Evolutionary conservation across 1,284 basidiomycete species (phyloP).

Genomic region (Amylostereum areolatum): DNA sequence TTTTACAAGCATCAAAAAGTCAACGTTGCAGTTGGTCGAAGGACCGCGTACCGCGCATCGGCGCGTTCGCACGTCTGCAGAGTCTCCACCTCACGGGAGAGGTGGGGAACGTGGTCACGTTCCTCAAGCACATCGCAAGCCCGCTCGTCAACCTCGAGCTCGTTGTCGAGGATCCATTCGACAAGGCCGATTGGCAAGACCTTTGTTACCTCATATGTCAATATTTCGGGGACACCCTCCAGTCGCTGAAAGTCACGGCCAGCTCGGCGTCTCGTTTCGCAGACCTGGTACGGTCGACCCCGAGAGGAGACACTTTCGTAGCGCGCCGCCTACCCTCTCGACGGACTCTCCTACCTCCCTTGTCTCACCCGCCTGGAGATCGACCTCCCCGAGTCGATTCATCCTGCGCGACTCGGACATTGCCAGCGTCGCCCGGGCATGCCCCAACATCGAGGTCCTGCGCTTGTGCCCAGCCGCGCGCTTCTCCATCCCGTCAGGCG

Average conservation of each 20-base stretch:
- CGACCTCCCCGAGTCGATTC: slow-evolving; percentile 68
- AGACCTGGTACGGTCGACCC: slow-evolving; percentile 62
- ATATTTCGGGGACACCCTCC: slow-evolving; percentile 51
- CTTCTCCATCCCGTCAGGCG: slow-evolving; percentile 45
- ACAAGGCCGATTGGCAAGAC: slow-evolving; percentile 66
- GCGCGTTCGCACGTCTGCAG: slow-evolving; percentile 50
- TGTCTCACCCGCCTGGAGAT: slow-evolving; percentile 55
- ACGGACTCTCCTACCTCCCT: slow-evolving; percentile 49
- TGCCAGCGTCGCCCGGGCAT: slow-evolving; percentile 47
- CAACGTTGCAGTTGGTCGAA: slow-evolving; percentile 52
- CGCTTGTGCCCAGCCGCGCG: slow-evolving; percentile 61
- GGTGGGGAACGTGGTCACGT: slow-evolving; percentile 58
- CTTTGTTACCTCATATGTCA: slow-evolving; percentile 56
- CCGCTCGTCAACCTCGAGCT: slow-evolving; percentile 59
- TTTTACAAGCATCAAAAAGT: slow-evolving; percentile 64
- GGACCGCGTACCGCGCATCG: slow-evolving; percentile 24
- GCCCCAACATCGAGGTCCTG: slow-evolving; percentile 60
- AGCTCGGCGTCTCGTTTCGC: slow-evolving; percentile 57
- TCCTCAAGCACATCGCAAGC: slow-evolving; percentile 60
- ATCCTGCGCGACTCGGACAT: slow-evolving; percentile 58
- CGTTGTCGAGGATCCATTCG: slow-evolving; percentile 69
- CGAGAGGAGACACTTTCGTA: slow-evolving; percentile 42
- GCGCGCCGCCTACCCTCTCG: slow-evolving; percentile 50
- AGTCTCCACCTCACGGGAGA: slow-evolving; percentile 64
- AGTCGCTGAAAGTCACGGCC: slow-evolving; percentile 53